A percentile compares a stretch with the other conserved stretches of the same genome.
Evolutionary conservation across 441 rosid species (phyloP).

Genomic region (Jatropha podagrica): DNA sequence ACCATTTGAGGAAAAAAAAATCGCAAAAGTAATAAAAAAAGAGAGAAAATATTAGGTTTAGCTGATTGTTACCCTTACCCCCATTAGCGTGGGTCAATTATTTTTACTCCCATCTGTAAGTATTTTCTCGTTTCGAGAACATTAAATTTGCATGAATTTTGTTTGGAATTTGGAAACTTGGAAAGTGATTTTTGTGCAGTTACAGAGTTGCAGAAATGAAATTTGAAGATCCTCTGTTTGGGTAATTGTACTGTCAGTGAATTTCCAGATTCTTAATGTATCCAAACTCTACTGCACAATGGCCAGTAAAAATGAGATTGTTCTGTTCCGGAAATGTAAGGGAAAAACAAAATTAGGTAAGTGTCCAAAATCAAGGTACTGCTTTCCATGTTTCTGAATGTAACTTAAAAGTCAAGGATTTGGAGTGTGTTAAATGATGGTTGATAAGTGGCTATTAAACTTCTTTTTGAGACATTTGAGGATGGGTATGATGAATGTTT

Average conservation of each 20-base stretch:
- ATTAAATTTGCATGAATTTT: background rate
- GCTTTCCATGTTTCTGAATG: background rate
- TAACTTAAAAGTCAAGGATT: conserved; percentile 4
- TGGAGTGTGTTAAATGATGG: background rate
- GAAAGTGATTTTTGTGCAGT: background rate
- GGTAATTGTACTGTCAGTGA: background rate
- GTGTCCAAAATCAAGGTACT: conserved; percentile 2
- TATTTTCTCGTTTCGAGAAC: background rate
- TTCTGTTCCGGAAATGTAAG: background rate
- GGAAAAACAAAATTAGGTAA: conserved; percentile 13
- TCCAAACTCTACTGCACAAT: background rate
- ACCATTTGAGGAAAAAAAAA: background rate
- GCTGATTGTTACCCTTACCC: background rate
- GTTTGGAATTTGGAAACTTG: background rate
- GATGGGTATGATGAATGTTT: too few relatives aligned
- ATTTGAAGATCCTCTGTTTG: background rate
- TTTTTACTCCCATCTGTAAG: background rate
- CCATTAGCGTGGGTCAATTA: conserved; percentile 2
- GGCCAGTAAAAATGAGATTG: background rate
- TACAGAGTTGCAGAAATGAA: background rate
- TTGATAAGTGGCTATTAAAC: background rate
- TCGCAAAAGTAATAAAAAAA: too few relatives aligned
- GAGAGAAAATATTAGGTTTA: background rate
- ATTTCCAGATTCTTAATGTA: background rate
- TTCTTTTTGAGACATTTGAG: background rate